Evolutionary conservation across 495 filamentous ascomycete genomes (phyloP), one percentile per base, ranked within the genome.

Genomic region (Podospora anserina): DNA sequence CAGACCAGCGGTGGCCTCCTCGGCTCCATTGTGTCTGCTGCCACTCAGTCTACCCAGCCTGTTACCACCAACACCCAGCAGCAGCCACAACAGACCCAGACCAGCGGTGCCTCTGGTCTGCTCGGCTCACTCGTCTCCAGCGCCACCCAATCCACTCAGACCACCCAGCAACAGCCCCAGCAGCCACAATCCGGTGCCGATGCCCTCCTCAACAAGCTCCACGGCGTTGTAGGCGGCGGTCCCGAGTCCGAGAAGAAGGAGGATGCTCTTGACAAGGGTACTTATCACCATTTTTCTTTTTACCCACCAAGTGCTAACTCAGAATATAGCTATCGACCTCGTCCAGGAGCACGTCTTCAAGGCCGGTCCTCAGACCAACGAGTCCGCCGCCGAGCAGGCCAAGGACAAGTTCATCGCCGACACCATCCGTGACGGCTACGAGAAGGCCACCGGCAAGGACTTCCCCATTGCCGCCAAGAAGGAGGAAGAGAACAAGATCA

Each of bases 341-440:
- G 82, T 90, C 5, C 90, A 92, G 73, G 85, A 92, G 73, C 82
- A 88, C 27, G 71, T 89, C 70, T 64, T 92, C n/a, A 88, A 87
- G 39, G 78, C 84, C 68, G 90, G 89, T 5, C 70, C 82, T 23
- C 90, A 92, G 78, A 78, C 82, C 79, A 91, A 92, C 79, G 90
- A 92, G 79, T 85, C 80, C 65, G 89, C 89, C 6, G 76, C 84
- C 49, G 90, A 92, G 77, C 90, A 92, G 74, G 89, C 87, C 71
- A 91, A 92, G 81, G 90, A 92, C 74, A 87, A 90, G 76, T 73
- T 86, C 77, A 89, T 90, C 63, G 85, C 85, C 4, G 82, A 89
- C 60, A 81, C 84, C 76, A 87, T 92, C 68, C 84, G 90, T 20
- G 76, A 77, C 2, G 80, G 87, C 76, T 91, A 89, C 78, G 88